phyloP scores from a whole-genome alignment of 768 basidiomycete species.

The button mushroom (Agaricus bisporus) region DNA sequence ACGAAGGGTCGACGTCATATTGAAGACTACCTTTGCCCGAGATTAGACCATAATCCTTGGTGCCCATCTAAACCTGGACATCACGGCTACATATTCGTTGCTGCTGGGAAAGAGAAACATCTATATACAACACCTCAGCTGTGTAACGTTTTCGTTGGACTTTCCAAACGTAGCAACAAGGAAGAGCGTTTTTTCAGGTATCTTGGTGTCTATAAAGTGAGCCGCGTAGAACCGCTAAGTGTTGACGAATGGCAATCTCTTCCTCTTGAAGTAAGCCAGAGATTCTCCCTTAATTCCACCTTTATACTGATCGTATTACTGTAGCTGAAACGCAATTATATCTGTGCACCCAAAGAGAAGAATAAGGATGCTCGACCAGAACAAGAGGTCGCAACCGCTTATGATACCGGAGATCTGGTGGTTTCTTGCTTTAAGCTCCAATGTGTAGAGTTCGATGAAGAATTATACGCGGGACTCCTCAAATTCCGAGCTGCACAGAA shows the following conservation, averaged over 20 bases:
- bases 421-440: constrained; percentile 46
- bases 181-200: constrained; percentile 33
- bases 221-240: constrained; percentile 33
- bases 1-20: constrained; percentile 24
- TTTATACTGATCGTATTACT: background rate
- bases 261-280: constrained; percentile 27
- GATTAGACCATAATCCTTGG: constrained; percentile 49
- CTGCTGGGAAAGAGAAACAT: constrained; percentile 38
- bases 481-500: background rate
- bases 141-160: constrained; percentile 41
- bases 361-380: constrained; percentile 25
- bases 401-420: constrained; percentile 33
- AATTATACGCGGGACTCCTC: constrained; percentile 27
- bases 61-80: constrained; percentile 40
- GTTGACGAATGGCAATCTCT: constrained; percentile 43
- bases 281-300: background rate
- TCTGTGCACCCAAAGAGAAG: constrained; percentile 33
- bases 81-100: constrained; percentile 53
- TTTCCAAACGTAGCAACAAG: constrained; percentile 20
- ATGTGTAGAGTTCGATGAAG: constrained; percentile 38
- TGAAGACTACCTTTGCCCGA: constrained; percentile 41
- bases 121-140: constrained; percentile 33
- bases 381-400: constrained; percentile 33
- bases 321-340: constrained; percentile 30
- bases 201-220: constrained; percentile 39